Conservation (phyloP, 768 basidiomycete genomes). For the Amanita jacksonii region DNA sequence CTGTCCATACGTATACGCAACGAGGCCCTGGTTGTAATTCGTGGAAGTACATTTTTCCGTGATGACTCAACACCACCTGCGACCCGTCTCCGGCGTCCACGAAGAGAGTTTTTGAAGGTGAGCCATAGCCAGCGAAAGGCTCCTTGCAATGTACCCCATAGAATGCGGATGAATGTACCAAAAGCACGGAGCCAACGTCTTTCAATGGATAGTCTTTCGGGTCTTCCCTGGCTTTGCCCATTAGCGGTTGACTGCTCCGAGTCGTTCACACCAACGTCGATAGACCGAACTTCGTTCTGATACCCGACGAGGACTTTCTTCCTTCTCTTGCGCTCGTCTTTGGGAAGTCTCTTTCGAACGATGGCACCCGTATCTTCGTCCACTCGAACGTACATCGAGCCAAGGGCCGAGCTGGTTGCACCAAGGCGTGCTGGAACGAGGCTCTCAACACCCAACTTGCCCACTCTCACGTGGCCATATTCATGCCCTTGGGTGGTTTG, state of each 20-base stretch:
- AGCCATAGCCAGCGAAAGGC: slow-evolving; percentile 8
- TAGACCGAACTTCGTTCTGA: slow-evolving; percentile 1
- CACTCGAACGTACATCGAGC: slow-evolving; percentile 5
- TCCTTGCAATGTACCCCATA: slow-evolving; percentile 20
- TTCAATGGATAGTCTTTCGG: slow-evolving; percentile 1
- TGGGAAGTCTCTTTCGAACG: no score
- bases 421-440: slow-evolving; percentile 4
- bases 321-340: neutral
- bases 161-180: slow-evolving; percentile 13
- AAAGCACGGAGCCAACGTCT: slow-evolving; percentile 13
- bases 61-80: slow-evolving; percentile 8
- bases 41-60: slow-evolving; percentile 10
- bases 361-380: neutral
- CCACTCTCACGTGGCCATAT: slow-evolving; percentile 7
- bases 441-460: slow-evolving; percentile 8
- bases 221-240: slow-evolving; percentile 11
- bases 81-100: slow-evolving; percentile 4
- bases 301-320: slow-evolving; percentile 3
- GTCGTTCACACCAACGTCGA: slow-evolving; percentile 6
- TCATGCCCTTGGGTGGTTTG: slow-evolving; percentile 11
- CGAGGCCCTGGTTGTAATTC: slow-evolving; percentile 1
- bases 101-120: slow-evolving; percentile 12
- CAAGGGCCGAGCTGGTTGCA: neutral
- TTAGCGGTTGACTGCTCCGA: slow-evolving; percentile 6
- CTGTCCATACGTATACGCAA: slow-evolving; percentile 8